Conservation (phyloP, 2,329 filamentous ascomycete genomes). For the Lomentospora prolificans region DNA sequence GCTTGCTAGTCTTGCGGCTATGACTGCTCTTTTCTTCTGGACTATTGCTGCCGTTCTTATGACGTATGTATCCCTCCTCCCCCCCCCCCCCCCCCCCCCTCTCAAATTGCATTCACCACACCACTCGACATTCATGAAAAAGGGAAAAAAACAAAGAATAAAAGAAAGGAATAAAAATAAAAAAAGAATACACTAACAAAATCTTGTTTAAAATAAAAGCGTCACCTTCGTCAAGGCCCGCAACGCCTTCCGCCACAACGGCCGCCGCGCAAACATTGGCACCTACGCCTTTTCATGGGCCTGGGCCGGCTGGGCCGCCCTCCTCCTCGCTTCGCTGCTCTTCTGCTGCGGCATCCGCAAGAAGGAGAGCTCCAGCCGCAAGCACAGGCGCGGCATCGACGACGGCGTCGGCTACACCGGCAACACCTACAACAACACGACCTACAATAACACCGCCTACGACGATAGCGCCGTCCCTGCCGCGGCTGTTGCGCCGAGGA, state of each 20-base stretch:
- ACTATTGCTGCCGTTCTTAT: slow-evolving; percentile 58
- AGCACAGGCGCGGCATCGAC: not conserved
- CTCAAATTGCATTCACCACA: not conserved
- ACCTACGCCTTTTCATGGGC: slow-evolving; percentile 64
- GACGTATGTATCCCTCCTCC: slow-evolving; percentile 47
- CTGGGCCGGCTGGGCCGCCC: slow-evolving; percentile 60
- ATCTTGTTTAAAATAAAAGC: slow-evolving; percentile 18
- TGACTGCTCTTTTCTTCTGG: slow-evolving; percentile 59
- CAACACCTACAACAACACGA: not conserved
- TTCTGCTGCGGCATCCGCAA: slow-evolving; percentile 55
- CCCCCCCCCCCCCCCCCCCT: slow-evolving; percentile 5
- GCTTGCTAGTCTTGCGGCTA: slow-evolving; percentile 48
- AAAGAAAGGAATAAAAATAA: no score
- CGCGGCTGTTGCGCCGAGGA: not conserved
- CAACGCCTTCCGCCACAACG: slow-evolving; percentile 48
- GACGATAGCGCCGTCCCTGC: not conserved
- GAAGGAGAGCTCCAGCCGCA: slow-evolving; percentile 19
- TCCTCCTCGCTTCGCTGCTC: slow-evolving; percentile 56
- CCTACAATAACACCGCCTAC: not conserved
- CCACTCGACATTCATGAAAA: no score
- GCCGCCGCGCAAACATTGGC: slow-evolving; percentile 52
- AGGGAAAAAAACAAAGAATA: no score
- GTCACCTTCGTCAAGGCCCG: slow-evolving; percentile 60
- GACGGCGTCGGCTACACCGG: not conserved
- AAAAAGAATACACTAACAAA: not conserved